Evolutionary conservation across 768 basidiomycete genomes (phyloP), one percentile per base, ranked within the genome.

Genomic region (Suillus sp.): DNA sequence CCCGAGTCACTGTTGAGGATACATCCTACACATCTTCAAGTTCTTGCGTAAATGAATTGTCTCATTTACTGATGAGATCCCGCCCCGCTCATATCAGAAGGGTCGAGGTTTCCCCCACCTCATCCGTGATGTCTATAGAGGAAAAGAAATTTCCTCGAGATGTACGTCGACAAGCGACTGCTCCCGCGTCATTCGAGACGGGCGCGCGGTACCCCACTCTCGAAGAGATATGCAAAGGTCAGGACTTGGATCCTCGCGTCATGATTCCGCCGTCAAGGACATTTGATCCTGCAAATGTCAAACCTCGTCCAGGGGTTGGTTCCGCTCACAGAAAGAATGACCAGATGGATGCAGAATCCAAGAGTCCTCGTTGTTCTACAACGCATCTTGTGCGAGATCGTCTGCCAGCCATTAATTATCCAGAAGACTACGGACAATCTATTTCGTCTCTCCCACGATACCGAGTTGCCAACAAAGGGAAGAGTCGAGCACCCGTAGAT

Each of bases 241-340:
- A 62, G 60, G 50, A 50, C 4, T 56, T 66, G 42, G 74, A 74
- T 59, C 42, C 74, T 55, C 73, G 73, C 10, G 16, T 74, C 20
- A 76, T 74, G 73, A 59, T 65, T 45, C 73, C 74, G 7, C 59
- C 60, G 51, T 35, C 67, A 25, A 74, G 67, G 10, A 16, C 60
- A 35, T 76, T 73, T 48, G 64, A 76, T 58, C 69, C 73, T 16
- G 65, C 62, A 62, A 73, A 68, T 53, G 59, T 76, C 50, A 74
- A 74, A 54, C 48, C 62, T 45, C 56, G 66, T 59, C 66, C 71
- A 45, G 35, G 40, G 56, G 69, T 69, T 25, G 1, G 18, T 57
- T 13, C 56, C 5, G 25, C 38, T 40, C 38, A 38, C 56, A 57
- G 56, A 57, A 40, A 30, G 18, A 13, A 40, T 25, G 18, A 4